Percentiles rank a stretch among this genome's conserved stretches.
phyloP scores from a whole-genome alignment of 2,329 filamentous ascomycete genomes.

The Fusarium sulawesiense region DNA sequence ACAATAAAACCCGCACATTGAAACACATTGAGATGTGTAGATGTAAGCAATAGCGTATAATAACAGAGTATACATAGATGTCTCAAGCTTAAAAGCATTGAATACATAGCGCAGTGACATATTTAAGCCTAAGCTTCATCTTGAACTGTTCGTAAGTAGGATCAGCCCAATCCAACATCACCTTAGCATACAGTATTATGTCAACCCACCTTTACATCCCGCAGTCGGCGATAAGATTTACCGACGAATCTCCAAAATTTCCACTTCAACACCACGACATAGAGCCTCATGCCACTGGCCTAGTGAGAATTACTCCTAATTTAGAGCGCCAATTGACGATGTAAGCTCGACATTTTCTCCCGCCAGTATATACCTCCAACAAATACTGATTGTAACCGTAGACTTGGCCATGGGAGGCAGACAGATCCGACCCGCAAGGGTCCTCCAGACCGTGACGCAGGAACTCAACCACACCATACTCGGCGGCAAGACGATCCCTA shows the following conservation, averaged over 20 bases:
- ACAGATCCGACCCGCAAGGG: conserved; percentile 60
- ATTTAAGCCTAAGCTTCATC: no score
- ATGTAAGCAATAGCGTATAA: neutral
- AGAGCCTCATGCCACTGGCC: conserved; percentile 10
- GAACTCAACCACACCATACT: conserved; percentile 58
- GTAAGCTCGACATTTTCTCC: conserved; percentile 13
- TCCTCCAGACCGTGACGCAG: conserved; percentile 59
- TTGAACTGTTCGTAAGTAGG: neutral
- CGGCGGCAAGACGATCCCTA: conserved; percentile 49
- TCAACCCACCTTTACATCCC: conserved; percentile 20
- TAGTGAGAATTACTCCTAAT: conserved; percentile 33
- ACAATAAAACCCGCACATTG: conserved; percentile 15
- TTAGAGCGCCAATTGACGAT: conserved; percentile 36
- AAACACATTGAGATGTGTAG: neutral
- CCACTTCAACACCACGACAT: conserved; percentile 40
- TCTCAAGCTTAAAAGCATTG: neutral
- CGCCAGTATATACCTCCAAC: neutral
- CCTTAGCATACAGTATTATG: neutral
- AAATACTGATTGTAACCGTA: conserved; percentile 11
- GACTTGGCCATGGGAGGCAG: conserved; percentile 54
- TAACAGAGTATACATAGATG: neutral
- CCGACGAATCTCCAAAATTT: conserved; percentile 49
- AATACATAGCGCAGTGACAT: no score
- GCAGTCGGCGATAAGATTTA: conserved; percentile 48
- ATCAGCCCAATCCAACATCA: neutral